These are phyloP conservation scores for Magnusiomyces paraingens DNA, from an alignment of 1,139 yeast species.

Conservation along the genomic window DNA sequence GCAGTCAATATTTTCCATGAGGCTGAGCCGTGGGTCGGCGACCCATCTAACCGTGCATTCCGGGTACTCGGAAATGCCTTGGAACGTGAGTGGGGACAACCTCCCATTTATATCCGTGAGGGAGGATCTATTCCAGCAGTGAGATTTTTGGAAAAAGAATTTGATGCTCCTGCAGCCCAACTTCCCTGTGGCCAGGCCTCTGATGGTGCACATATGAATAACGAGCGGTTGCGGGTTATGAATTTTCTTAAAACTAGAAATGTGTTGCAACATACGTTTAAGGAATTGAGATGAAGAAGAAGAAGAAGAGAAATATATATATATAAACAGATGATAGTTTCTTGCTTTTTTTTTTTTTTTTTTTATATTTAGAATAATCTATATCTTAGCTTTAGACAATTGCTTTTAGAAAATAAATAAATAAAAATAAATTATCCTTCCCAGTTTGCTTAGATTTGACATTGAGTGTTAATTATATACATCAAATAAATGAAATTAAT, in stretches of 20 bases:
- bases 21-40: constrained; percentile 96
- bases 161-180: constrained; percentile 87
- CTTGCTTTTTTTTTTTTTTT: background rate
- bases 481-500: no score
- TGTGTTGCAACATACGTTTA: constrained; percentile 42
- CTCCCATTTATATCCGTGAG: constrained; percentile 82
- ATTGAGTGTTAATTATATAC: no score
- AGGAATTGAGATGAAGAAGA: constrained; percentile 16
- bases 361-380: no score
- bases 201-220: constrained; percentile 88
- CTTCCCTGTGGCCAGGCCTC: constrained; percentile 95
- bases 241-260: constrained; percentile 70
- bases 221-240: constrained; percentile 73
- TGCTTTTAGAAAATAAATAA: no score
- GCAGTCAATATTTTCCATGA: constrained; percentile 61
- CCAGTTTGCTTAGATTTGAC: background rate
- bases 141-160: constrained; percentile 71
- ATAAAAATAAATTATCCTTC: background rate
- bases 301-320: no score
- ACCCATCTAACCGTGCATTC: constrained; percentile 68
- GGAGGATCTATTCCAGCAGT: constrained; percentile 96
- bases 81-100: constrained; percentile 45
- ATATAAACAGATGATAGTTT: background rate
- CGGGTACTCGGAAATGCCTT: constrained; percentile 56
- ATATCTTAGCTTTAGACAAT: background rate